Base-by-base conservation (phyloP, 441 rosid species). In the Omphalea diandra region DNA sequence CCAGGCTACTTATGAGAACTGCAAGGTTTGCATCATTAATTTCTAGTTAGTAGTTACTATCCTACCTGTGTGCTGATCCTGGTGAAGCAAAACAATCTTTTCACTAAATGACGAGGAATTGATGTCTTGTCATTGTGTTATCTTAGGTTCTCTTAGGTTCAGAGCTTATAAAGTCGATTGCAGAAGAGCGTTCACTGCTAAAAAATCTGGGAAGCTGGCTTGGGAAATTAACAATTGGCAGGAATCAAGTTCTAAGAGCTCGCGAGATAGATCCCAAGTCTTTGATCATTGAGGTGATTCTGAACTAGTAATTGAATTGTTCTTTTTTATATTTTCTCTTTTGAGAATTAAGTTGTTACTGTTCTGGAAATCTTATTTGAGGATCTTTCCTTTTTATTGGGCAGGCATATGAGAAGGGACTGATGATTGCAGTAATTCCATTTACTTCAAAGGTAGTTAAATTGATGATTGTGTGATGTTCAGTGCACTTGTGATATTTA, bases 171-270 rank as follows among this genome's bases (percentile, higher is more conserved):
- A 96, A 96, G 80, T 91, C 98, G 67, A 96, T 98, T 82, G 89
- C 97, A 15, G 98, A 96, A 79, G 98, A 93, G 83, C 93, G 98
- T 6, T 93, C 98, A 27, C 80, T 96, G 79, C 87, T 96, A 70
- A 96, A 96, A 82, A 96, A 93, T 85, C 80, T 96, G 84, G 98
- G 98, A 73, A 96, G 99, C 79, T 96, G 99, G 99, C 97, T 96
- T 54, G 99, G 99, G 74, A 96, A 91, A 86, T 84, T 96, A 71
- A 96, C 99, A 58, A 93, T 93, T 31, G 99, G 99, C 69, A 87
- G 97, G 79, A 96, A 93, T 81, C 93, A 86, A 68, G 98, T 96
- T 57, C 63, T 96, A 65, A 82, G 94, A 85, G 97, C 94, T 24
- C 97, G 97, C 38, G 97, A 91, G 77, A 93, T 96, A 78, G 99